phyloP scores from a whole-genome alignment of 805 yeast species.

The Suhomyces kilbournensis region DNA sequence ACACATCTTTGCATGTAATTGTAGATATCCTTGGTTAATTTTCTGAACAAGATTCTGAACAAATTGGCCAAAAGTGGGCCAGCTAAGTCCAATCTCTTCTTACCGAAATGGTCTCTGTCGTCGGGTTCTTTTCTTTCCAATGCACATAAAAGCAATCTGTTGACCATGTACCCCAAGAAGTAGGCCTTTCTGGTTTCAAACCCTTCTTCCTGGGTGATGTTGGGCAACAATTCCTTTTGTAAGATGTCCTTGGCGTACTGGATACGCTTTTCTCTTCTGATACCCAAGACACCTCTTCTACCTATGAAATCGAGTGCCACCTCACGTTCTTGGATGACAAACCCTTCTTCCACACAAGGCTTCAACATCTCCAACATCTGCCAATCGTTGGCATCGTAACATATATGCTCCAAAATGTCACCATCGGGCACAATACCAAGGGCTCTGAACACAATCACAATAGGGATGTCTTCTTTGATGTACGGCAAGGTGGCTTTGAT shows the following conservation, averaged over 20 bases:
- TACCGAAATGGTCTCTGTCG: slow-evolving; percentile 99
- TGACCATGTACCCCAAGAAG: slow-evolving; percentile 96
- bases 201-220: slow-evolving; percentile 96
- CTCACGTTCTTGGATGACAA: slow-evolving; percentile 96
- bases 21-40: slow-evolving; percentile 93
- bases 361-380: slow-evolving; percentile 99
- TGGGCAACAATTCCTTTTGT: slow-evolving; percentile 94
- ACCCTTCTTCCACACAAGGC: slow-evolving; percentile 99
- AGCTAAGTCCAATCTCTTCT: slow-evolving; percentile 95
- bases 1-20: slow-evolving; percentile 99
- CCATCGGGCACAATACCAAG: slow-evolving; percentile 99
- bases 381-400: slow-evolving; percentile 98
- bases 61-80: slow-evolving; percentile 96
- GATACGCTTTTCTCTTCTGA: slow-evolving; percentile 95
- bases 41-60: slow-evolving; percentile 90
- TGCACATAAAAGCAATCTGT: slow-evolving; percentile 90
- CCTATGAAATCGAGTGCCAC: slow-evolving; percentile 98
- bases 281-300: slow-evolving; percentile 96
- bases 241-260: slow-evolving; percentile 96
- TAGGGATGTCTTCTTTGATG: slow-evolving; percentile 94
- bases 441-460: slow-evolving; percentile 95
- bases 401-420: slow-evolving; percentile 95
- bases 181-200: slow-evolving; percentile 95
- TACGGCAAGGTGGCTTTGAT: slow-evolving; percentile 95
- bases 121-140: slow-evolving; percentile 96